Conservation (phyloP, 2,329 filamentous ascomycete genomes). For the Exophiala aquamarina region DNA sequence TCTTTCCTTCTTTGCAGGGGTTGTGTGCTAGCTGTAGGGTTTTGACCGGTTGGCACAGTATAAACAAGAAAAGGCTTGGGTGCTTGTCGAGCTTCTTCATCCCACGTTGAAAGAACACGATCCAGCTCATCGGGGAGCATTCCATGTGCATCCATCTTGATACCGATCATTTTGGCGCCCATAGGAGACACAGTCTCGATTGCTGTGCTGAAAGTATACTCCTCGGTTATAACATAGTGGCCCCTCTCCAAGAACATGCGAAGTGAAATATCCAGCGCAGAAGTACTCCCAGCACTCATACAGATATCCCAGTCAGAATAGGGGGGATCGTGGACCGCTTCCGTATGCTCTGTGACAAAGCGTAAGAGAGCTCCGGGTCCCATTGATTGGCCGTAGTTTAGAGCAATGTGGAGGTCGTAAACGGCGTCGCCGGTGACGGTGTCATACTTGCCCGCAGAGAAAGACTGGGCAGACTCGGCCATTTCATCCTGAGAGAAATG, state of each 20-base stretch:
- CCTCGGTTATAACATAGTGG: conserved; percentile 81
- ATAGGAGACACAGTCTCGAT: conserved; percentile 65
- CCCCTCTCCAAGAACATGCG: conserved; percentile 76
- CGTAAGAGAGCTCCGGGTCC: conserved; percentile 85
- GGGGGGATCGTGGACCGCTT: conserved; percentile 81
- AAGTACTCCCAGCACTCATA: conserved; percentile 83
- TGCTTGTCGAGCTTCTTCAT: conserved; percentile 54
- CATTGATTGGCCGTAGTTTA: conserved; percentile 90
- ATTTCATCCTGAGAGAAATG: conserved; percentile 71
- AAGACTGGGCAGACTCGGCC: conserved; percentile 56
- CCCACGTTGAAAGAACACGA: conserved; percentile 64
- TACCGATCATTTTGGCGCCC: conserved; percentile 59
- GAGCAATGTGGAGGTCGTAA: conserved; percentile 76
- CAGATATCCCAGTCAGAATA: conserved; percentile 89
- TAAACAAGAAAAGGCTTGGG: conserved; percentile 69
- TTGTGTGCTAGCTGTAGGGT: conserved; percentile 86
- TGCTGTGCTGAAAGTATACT: conserved; percentile 84
- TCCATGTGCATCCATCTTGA: conserved; percentile 67
- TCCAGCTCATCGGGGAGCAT: conserved; percentile 64
- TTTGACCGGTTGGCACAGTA: conserved; percentile 79
- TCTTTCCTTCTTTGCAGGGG: conserved; percentile 64
- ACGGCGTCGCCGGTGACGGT: conserved; percentile 61
- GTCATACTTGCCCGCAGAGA: conserved; percentile 82
- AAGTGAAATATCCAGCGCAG: conserved; percentile 77
- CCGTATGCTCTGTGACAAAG: conserved; percentile 92